A percentile compares a stretch with the other conserved stretches of the same genome.
These are phyloP conservation scores for Cordyceps militaris DNA, from an alignment of 2,329 filamentous ascomycete genomes.

Conservation along the genomic window DNA sequence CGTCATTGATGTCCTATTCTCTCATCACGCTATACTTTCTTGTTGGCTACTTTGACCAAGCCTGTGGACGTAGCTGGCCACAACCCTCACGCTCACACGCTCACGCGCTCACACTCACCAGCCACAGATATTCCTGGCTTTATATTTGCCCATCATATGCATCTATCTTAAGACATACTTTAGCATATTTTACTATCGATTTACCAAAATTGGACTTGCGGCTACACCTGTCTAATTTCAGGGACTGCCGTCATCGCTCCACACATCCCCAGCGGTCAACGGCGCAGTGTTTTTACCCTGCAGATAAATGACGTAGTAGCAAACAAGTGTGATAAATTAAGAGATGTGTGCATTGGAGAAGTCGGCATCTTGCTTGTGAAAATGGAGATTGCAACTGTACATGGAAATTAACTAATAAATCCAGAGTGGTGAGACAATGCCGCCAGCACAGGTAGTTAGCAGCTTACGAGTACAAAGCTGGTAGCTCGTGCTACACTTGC, in stretches of 20 bases:
- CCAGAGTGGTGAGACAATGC: too few species aligned
- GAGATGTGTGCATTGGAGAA: not conserved
- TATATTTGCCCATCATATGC: too few species aligned
- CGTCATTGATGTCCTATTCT: too few species aligned
- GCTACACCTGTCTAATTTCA: not conserved
- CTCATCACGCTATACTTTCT: too few species aligned
- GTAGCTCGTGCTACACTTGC: too few species aligned
- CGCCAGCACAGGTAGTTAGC: too few species aligned
- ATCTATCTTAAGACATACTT: not conserved
- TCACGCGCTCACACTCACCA: too few species aligned
- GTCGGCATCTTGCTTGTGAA: too few species aligned
- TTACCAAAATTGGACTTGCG: not conserved
- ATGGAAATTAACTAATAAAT: not conserved
- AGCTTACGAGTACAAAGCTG: not conserved
- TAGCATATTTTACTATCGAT: not conserved
- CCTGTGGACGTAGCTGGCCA: too few species aligned
- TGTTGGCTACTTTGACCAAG: not conserved
- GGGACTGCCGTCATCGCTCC: not conserved
- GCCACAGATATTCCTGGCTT: too few species aligned
- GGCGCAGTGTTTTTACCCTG: not conserved
- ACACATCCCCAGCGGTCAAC: not conserved
- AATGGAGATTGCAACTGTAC: not conserved
- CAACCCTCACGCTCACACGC: too few species aligned
- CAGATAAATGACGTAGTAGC: not conserved
- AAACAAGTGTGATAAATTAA: not conserved